These are phyloP conservation scores for Gossypium herbaceum DNA, from an alignment of 345 rosid species.

Conservation along the genomic window DNA sequence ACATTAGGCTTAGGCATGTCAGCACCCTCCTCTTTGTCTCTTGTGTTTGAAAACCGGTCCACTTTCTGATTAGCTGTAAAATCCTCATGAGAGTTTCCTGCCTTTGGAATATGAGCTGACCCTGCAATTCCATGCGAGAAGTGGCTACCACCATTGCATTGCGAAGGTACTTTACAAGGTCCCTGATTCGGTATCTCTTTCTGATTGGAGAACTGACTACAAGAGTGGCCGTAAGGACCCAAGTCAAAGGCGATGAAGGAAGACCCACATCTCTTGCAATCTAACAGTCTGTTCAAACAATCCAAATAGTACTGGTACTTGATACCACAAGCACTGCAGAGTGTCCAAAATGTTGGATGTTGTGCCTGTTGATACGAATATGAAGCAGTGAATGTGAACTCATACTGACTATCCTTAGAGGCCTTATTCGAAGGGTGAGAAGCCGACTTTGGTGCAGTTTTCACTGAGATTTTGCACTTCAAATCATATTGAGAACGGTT, in stretches of 20 bases:
- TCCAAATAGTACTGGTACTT: constrained; percentile 39
- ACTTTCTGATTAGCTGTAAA: constrained; percentile 30
- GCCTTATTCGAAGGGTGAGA: not conserved
- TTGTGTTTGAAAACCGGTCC: constrained; percentile 5
- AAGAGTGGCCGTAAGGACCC: constrained; percentile 23
- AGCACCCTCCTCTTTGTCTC: not conserved
- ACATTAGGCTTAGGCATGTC: not conserved
- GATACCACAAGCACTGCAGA: constrained; percentile 49
- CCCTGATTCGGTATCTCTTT: constrained; percentile 34
- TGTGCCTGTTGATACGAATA: constrained; percentile 26
- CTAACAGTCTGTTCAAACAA: constrained; percentile 32
- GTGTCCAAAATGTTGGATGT: constrained; percentile 53
- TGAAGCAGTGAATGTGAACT: constrained; percentile 18
- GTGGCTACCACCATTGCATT: constrained; percentile 11
- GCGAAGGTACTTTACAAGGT: constrained; percentile 25
- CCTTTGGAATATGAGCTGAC: constrained; percentile 16
- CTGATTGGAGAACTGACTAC: constrained; percentile 23
- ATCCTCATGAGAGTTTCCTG: constrained; percentile 15
- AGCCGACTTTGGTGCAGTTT: constrained; percentile 11
- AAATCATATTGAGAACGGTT: constrained; percentile 56
- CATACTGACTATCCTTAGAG: constrained; percentile 23
- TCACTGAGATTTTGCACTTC: constrained; percentile 32
- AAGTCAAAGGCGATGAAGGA: constrained; percentile 48
- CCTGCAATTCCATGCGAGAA: constrained; percentile 16
- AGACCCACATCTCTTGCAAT: constrained; percentile 50